Evolutionary conservation across 257 asterid species (phyloP).

Genomic region (Apocynum venetum): DNA sequence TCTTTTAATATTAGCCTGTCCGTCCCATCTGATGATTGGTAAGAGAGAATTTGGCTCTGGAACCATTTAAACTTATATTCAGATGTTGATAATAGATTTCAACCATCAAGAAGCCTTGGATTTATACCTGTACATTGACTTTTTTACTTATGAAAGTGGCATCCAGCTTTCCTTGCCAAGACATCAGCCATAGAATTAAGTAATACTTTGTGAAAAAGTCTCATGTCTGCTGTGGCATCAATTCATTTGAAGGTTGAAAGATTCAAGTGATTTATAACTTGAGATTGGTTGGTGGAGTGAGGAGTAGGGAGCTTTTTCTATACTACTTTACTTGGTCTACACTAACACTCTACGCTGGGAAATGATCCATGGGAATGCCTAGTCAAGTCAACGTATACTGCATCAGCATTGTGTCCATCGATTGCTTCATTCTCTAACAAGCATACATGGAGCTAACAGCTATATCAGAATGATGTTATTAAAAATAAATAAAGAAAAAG

Average conservation of each 20-base stretch:
- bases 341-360: neutral
- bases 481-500: neutral
- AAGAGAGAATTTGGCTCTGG: neutral
- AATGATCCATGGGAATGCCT: neutral
- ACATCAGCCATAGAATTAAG: neutral
- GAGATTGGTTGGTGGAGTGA: neutral
- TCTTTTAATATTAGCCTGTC: neutral
- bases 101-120: neutral
- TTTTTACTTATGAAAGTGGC: neutral
- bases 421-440: neutral
- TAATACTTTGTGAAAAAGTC: neutral
- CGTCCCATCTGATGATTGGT: neutral
- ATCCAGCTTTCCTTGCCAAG: slow-evolving; percentile 1
- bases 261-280: slow-evolving; percentile 4
- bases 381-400: slow-evolving; percentile 1
- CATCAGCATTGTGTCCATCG: neutral
- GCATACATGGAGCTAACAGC: neutral
- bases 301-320: neutral
- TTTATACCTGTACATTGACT: neutral
- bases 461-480: slow-evolving; percentile 2
- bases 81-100: neutral
- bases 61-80: neutral
- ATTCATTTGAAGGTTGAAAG: slow-evolving; percentile 9
- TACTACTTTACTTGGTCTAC: neutral
- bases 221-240: slow-evolving; percentile 2